Evolutionary conservation across 2,329 filamentous ascomycete species (phyloP).

Genomic region (Microcyclosporella mali): DNA sequence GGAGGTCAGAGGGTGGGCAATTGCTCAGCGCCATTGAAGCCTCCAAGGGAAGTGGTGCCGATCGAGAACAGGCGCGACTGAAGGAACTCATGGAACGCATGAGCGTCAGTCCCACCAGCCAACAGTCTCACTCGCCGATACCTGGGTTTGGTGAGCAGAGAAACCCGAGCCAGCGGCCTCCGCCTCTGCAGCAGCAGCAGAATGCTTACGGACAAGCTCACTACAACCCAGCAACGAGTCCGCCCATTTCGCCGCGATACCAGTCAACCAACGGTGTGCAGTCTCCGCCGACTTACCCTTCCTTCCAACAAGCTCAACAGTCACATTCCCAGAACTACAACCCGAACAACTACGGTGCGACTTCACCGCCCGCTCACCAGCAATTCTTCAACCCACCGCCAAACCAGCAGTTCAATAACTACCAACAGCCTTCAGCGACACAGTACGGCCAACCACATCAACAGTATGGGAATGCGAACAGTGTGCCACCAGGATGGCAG

Average conservation of each 20-base stretch:
- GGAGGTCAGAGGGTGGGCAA: conserved; percentile 82
- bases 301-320: conserved; percentile 19
- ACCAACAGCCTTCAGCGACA: conserved; percentile 45
- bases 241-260: conserved; percentile 43
- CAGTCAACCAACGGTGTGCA: conserved; percentile 29
- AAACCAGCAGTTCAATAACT: conserved; percentile 34
- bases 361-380: conserved; percentile 54
- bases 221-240: conserved; percentile 47
- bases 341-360: conserved; percentile 41
- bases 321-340: conserved; percentile 34
- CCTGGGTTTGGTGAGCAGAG: conserved; percentile 21
- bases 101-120: conserved; percentile 62
- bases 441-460: conserved; percentile 58
- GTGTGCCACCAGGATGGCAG: conserved; percentile 58
- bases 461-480: conserved; percentile 32
- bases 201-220: conserved; percentile 36
- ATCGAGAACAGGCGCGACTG: conserved; percentile 78
- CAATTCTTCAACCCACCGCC: conserved; percentile 47
- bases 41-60: conserved; percentile 62
- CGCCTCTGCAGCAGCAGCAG: conserved; percentile 37
- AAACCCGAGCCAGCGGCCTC: conserved; percentile 31
- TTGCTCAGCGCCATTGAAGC: conserved; percentile 83
- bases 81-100: conserved; percentile 91
- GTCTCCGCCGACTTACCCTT: conserved; percentile 21
- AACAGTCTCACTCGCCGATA: conserved; percentile 35